Base-by-base conservation (phyloP, 2,329 filamentous ascomycete species). In the Cordyceps cicadae region DNA sequence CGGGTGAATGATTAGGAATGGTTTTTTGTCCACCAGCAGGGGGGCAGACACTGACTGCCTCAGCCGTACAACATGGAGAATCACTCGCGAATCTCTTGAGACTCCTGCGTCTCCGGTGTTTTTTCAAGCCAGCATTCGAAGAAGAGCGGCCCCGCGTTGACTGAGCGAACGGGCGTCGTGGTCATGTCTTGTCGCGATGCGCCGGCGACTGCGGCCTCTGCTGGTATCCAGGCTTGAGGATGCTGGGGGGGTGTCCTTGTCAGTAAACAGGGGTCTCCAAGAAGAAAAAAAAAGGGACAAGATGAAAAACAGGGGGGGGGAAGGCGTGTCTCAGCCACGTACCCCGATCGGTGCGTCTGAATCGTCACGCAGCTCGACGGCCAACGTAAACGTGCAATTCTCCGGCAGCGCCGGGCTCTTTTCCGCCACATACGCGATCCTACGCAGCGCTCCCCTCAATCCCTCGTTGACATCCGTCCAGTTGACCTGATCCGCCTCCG, bases 371-470 rank as follows among this genome's bases (percentile, higher is more conserved):
- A 92, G 70, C 72, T 93, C 89, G 46, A 93, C 81, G 0, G 86
- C 87, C n/a, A 93, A 72, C 0, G 88, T 90, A 71, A 89, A 93
- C 0, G 87, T 88, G 70, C 88, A 91, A 1, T 81, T 81, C 1
- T 78, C 73, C 0, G 88, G 87, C 24, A 92, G 70, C 0, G 79
- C 72, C 0, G 72, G 74, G 63, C 90, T 77, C 60, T 76, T 79
- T 63, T 85, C 79, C 9, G 79, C 83, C 3, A 82, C 80, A 62
- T 84, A 81, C 0, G 84, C 81, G 15, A 93, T 74, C 52, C 83
- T 81, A 59, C 81, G 76, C 65, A 93, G 75, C 0, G 85, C 85
- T 2, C 83, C 89, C 29, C 89, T 81, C 51, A 93, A 79, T 64
- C 90, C 85, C 73, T 92, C 87, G 56, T 89, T 82, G 6, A 93